Base-by-base conservation (phyloP, 345 rosid species). In the Rhizophora mangle region DNA sequence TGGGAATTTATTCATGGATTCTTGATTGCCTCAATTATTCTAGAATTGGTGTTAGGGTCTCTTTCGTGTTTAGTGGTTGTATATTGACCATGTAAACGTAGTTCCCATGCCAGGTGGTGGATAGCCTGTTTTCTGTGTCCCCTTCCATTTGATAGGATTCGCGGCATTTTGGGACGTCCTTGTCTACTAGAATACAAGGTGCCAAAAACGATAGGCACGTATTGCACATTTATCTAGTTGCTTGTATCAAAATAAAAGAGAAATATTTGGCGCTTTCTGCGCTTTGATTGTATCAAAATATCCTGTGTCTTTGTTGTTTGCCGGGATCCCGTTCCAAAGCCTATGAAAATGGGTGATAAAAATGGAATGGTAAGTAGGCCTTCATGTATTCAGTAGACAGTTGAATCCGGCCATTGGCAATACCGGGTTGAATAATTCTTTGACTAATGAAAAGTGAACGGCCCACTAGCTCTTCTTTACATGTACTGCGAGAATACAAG, bases 41-140 rank as follows among this genome's bases (percentile, higher is more conserved):
- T 74, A 73, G 76, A 79, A 37, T 72, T 76, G 78, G 24, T 75
- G 70, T 69, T 76, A 75, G 87, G 84, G 73, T 73, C 18, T 67
- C 58, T 62, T 76, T 71, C 72, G 71, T 76, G 59, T 68, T 68
- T 76, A 68, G 74, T 68, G 71, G 76, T 76, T 77, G 82, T 78
- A 79, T 72, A 60, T 77, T 65, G 73, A 29, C 78, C 36, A 56
- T 76, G 78, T 60, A 72, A 75, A 56, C 75, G 80, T 68, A 72
- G 74, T 69, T 46, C 16, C 65, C 70, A 39, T 52, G 39, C 47
- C 61, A 36, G 74, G 66, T n/a, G 68, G 36, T 63, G 61, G 60
- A 73, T 31, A 58, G 29, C 57, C 55, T 68, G 64, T 69, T 70
- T 71, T 36, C 22, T 39, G 18, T 30, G 51, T 36, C 62, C 26